Conservation (phyloP, 495 filamentous ascomycete genomes). For the Polyplosphaeria fusca region DNA sequence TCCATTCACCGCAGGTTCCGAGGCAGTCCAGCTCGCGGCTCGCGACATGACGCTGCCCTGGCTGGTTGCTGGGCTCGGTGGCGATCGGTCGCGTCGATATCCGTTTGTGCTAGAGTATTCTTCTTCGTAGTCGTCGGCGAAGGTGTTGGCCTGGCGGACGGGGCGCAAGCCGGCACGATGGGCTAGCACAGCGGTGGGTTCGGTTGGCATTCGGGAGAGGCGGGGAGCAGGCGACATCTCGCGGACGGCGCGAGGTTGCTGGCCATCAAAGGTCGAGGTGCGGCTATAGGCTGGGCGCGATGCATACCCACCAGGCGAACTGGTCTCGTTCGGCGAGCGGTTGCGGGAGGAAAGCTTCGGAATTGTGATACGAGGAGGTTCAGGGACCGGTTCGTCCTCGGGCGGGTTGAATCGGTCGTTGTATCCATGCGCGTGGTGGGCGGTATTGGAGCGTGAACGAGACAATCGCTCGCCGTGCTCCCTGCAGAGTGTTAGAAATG, state of each 20-base stretch:
- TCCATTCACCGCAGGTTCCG: conserved; percentile 4
- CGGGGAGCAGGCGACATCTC: conserved; percentile 48
- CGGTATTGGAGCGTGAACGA: conserved; percentile 60
- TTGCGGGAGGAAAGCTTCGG: conserved; percentile 38
- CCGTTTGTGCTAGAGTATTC: conserved; percentile 49
- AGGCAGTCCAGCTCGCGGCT: conserved; percentile 32
- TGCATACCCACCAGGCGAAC: conserved; percentile 17
- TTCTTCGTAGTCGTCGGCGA: conserved; percentile 63
- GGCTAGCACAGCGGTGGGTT: conserved; percentile 48
- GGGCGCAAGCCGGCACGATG: conserved; percentile 48
- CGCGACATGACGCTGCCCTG: conserved; percentile 27
- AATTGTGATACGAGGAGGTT: conserved; percentile 35
- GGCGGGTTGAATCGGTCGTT: conserved; percentile 55
- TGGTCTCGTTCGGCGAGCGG: conserved; percentile 15
- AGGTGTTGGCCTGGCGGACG: conserved; percentile 49
- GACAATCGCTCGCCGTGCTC: conserved; percentile 42
- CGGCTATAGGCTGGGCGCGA: conserved; percentile 48
- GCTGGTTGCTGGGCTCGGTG: conserved; percentile 43
- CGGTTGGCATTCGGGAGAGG: conserved; percentile 57
- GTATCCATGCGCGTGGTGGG: conserved; percentile 55
- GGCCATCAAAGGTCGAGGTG: conserved; percentile 56
- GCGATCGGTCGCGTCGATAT: conserved; percentile 42
- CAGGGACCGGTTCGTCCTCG: conserved; percentile 54
- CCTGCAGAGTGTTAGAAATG: conserved; percentile 22
- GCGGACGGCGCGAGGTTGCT: conserved; percentile 50